These are phyloP conservation scores for Prunus mongolica DNA, from an alignment of 306 rosid genomes.

Conservation along the genomic window DNA sequence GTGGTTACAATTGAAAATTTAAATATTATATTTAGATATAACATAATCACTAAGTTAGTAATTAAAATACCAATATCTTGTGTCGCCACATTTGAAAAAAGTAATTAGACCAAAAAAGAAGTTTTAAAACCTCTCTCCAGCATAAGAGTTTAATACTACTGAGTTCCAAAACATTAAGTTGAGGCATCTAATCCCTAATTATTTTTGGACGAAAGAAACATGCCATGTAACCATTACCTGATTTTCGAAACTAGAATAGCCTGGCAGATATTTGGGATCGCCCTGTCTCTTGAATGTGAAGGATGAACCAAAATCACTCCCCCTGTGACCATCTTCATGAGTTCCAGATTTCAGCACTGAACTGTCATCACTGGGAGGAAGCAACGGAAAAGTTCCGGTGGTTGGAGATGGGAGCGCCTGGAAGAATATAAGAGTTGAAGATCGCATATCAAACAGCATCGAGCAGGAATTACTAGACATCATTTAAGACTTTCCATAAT, in stretches of 20 bases:
- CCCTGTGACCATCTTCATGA: slow-evolving; percentile 26
- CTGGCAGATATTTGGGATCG: slow-evolving; percentile 25
- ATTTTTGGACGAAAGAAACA: not conserved
- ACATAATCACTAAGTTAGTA: not conserved
- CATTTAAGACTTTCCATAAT: not conserved
- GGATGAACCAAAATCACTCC: slow-evolving; percentile 22
- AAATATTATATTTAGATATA: not conserved
- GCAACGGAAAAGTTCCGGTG: slow-evolving; percentile 58
- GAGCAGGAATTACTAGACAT: not conserved
- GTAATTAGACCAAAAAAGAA: not conserved
- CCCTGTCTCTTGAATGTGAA: slow-evolving; percentile 28
- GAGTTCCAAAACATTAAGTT: not conserved
- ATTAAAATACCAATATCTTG: not conserved
- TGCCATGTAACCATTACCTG: slow-evolving; percentile 38
- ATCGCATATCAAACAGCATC: not conserved
- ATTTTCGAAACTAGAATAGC: slow-evolving; percentile 29
- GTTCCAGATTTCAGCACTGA: slow-evolving; percentile 21
- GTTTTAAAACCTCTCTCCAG: not conserved
- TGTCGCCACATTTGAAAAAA: not conserved
- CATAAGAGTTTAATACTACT: not conserved
- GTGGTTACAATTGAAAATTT: too few relatives aligned
- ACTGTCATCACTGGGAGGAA: slow-evolving; percentile 26
- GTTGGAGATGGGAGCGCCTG: slow-evolving; percentile 85
- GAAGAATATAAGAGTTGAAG: not conserved
- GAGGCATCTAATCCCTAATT: not conserved